Percentiles rank a stretch among this genome's conserved stretches.
Conservation (phyloP, 1,284 basidiomycete genomes). For the Exobasidium cylindrosporum region DNA sequence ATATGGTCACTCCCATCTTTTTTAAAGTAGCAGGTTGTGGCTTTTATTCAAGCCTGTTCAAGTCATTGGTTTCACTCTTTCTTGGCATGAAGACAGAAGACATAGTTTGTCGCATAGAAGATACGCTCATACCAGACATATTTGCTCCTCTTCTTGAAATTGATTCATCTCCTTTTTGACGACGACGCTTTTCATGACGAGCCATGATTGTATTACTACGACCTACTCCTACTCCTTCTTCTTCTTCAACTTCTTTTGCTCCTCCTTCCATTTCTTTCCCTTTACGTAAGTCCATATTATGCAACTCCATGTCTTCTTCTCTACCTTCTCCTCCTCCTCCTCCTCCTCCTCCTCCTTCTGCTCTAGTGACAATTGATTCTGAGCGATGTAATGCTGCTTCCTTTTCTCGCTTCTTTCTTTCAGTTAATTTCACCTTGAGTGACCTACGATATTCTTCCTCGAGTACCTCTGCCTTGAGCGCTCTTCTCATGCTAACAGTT, state of each 20-base stretch:
- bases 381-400: background rate
- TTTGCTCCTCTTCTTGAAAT: background rate
- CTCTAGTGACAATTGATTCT: background rate
- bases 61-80: too few species aligned
- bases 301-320: background rate
- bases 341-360: background rate
- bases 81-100: background rate
- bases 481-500: slow-evolving; percentile 35
- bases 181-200: background rate
- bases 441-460: slow-evolving; percentile 38
- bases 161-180: background rate
- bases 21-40: too few species aligned
- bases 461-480: slow-evolving; percentile 41
- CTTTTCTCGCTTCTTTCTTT: slow-evolving; percentile 1
- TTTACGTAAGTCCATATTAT: background rate
- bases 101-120: background rate
- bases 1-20: too few species aligned
- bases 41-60: too few species aligned
- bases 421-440: slow-evolving; percentile 20
- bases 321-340: background rate
- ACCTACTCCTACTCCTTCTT: too few species aligned
- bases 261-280: background rate
- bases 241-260: background rate
- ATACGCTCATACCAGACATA: background rate
- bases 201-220: background rate